A percentile compares a stretch with the other conserved stretches of the same genome.
Evolutionary conservation across 2,329 filamentous ascomycete genomes (phyloP).

Genomic region (Aspergillus vadensis): DNA sequence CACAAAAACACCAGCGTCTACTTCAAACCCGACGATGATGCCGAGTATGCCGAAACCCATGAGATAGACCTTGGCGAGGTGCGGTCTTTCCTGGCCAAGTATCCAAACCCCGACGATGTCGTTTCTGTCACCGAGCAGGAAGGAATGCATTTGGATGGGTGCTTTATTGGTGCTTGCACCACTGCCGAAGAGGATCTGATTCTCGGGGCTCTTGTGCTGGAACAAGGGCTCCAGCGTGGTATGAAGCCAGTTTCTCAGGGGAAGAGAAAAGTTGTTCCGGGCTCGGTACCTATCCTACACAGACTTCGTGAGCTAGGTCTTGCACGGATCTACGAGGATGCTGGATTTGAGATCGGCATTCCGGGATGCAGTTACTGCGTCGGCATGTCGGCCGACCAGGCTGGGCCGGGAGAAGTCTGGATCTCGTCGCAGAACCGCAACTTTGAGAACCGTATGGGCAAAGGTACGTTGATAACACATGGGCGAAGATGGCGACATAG

Average conservation of each 20-base stretch:
- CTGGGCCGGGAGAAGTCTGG: constrained; percentile 47
- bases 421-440: constrained; percentile 52
- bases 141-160: constrained; percentile 42
- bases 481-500: not conserved
- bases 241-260: constrained; percentile 35
- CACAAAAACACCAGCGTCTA: constrained; percentile 40
- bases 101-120: constrained; percentile 50
- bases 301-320: constrained; percentile 40
- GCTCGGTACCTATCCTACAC: constrained; percentile 44
- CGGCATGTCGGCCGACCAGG: constrained; percentile 47
- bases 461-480: constrained; percentile 28
- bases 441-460: constrained; percentile 51
- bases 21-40: constrained; percentile 44
- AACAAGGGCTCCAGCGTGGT: constrained; percentile 40
- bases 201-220: constrained; percentile 45
- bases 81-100: constrained; percentile 42
- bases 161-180: constrained; percentile 53
- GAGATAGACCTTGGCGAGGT: constrained; percentile 44
- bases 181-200: constrained; percentile 51
- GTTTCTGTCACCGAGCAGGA: constrained; percentile 42
- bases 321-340: constrained; percentile 41
- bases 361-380: constrained; percentile 52
- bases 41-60: constrained; percentile 41
- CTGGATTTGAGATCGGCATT: constrained; percentile 46
- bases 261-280: constrained; percentile 46